Conservation (phyloP, 2,329 filamentous ascomycete species). For the Aspergillus sp. region DNA sequence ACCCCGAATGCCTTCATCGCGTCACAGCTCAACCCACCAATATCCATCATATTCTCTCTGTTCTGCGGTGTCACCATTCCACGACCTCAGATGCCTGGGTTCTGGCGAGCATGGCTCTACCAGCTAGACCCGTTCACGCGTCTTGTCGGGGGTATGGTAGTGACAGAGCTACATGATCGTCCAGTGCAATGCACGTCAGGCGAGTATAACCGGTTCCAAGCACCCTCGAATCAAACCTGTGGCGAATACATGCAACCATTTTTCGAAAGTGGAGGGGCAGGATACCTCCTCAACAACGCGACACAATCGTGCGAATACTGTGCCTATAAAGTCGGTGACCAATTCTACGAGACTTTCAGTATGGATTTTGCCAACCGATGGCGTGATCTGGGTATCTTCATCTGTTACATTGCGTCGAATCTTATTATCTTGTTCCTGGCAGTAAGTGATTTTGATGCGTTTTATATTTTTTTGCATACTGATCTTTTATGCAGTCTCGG, state of each 20-base stretch:
- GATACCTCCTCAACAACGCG: conserved; percentile 65
- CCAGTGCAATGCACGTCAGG: conserved; percentile 55
- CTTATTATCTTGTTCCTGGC: conserved; percentile 60
- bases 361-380: conserved; percentile 67
- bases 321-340: conserved; percentile 71
- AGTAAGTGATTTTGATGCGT: conserved; percentile 33
- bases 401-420: conserved; percentile 73
- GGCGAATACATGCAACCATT: conserved; percentile 71
- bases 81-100: conserved; percentile 68
- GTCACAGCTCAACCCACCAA: conserved; percentile 73
- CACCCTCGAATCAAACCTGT: conserved; percentile 63
- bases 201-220: conserved; percentile 65
- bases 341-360: conserved; percentile 68
- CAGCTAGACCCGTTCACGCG: conserved; percentile 79
- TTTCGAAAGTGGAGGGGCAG: conserved; percentile 62
- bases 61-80: conserved; percentile 88
- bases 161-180: conserved; percentile 67
- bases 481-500: conserved; percentile 27
- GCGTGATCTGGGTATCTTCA: conserved; percentile 76
- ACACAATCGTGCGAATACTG: conserved; percentile 74
- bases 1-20: conserved; percentile 77
- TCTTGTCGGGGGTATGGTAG: conserved; percentile 73
- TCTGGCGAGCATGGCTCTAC: conserved; percentile 79
- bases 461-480: conserved; percentile 4
- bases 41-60: conserved; percentile 76